Evolutionary conservation across 2,329 filamentous ascomycete genomes (phyloP).

Genomic region (Thielaviopsis punctulata): DNA sequence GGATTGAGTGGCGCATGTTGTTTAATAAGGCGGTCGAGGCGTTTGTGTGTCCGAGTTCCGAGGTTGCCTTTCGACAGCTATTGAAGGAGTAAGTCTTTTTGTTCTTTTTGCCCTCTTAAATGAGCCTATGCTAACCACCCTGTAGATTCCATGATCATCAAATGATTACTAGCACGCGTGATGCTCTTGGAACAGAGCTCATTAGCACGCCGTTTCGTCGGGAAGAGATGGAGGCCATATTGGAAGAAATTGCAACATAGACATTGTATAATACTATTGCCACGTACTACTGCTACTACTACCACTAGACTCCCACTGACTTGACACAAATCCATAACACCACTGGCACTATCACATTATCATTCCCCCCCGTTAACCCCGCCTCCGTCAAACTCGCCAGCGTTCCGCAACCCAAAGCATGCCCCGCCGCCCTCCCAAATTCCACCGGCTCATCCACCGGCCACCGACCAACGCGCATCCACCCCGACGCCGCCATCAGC

Average conservation of each 20-base stretch:
- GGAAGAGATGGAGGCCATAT: constrained; percentile 73
- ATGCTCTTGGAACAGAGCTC: constrained; percentile 69
- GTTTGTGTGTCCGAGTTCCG: constrained; percentile 78
- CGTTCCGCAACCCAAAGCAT: constrained; percentile 54
- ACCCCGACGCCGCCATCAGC: constrained; percentile 49
- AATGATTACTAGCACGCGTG: constrained; percentile 82
- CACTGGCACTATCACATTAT: constrained; percentile 93
- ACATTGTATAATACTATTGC: neutral
- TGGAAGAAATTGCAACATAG: constrained; percentile 45
- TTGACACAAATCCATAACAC: constrained; percentile 85
- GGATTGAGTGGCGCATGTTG: constrained; percentile 75
- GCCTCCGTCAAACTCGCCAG: constrained; percentile 86
- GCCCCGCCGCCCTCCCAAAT: constrained; percentile 21
- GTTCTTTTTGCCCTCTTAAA: constrained; percentile 11
- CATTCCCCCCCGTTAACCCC: constrained; percentile 88
- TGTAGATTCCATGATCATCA: constrained; percentile 83
- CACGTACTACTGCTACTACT: constrained; percentile 7
- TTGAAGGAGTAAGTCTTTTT: constrained; percentile 60
- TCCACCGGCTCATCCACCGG: constrained; percentile 49
- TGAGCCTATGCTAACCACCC: neutral
- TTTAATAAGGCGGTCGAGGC: constrained; percentile 95
- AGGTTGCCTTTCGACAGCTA: constrained; percentile 86
- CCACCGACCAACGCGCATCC: constrained; percentile 65
- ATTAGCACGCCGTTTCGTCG: constrained; percentile 70
- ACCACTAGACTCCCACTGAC: constrained; percentile 42